A percentile compares a stretch with the other conserved stretches of the same genome.
Evolutionary conservation across 371 early-diverging fungal genomes (phyloP).

Genomic region (Rhizopus stolonifer): DNA sequence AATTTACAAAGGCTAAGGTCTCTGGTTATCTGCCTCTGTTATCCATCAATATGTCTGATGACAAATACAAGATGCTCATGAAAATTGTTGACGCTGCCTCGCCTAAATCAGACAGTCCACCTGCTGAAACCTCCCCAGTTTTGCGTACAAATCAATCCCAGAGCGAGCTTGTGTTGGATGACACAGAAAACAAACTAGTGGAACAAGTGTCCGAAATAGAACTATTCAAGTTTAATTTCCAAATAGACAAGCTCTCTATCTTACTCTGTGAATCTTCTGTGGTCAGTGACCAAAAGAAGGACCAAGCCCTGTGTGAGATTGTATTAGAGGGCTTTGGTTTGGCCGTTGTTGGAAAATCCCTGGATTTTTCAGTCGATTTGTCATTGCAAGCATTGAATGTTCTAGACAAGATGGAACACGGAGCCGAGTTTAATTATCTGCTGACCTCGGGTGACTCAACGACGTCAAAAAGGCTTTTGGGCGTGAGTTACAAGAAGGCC

Average conservation of each 20-base stretch:
- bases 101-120: slow-evolving; percentile 27
- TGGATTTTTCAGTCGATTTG: slow-evolving; percentile 60
- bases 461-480: slow-evolving; percentile 43
- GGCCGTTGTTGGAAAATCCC: slow-evolving; percentile 55
- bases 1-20: slow-evolving; percentile 68
- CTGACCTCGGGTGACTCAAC: slow-evolving; percentile 53
- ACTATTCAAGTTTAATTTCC: slow-evolving; percentile 68
- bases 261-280: slow-evolving; percentile 53
- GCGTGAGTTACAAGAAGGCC: slow-evolving; percentile 59
- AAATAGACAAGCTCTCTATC: slow-evolving; percentile 69
- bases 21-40: slow-evolving; percentile 72
- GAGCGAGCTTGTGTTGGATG: slow-evolving; percentile 17
- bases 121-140: background rate
- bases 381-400: slow-evolving; percentile 62
- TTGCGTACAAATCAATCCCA: background rate
- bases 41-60: slow-evolving; percentile 77
- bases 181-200: slow-evolving; percentile 16
- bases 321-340: slow-evolving; percentile 58
- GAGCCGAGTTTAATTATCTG: slow-evolving; percentile 59
- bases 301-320: slow-evolving; percentile 52
- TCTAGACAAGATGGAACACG: slow-evolving; percentile 57
- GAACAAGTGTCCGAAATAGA: slow-evolving; percentile 41
- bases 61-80: slow-evolving; percentile 83
- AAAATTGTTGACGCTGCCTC: slow-evolving; percentile 63
- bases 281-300: slow-evolving; percentile 27